Evolutionary conservation across 441 rosid genomes (phyloP).

Genomic region (Sinapis alba): DNA sequence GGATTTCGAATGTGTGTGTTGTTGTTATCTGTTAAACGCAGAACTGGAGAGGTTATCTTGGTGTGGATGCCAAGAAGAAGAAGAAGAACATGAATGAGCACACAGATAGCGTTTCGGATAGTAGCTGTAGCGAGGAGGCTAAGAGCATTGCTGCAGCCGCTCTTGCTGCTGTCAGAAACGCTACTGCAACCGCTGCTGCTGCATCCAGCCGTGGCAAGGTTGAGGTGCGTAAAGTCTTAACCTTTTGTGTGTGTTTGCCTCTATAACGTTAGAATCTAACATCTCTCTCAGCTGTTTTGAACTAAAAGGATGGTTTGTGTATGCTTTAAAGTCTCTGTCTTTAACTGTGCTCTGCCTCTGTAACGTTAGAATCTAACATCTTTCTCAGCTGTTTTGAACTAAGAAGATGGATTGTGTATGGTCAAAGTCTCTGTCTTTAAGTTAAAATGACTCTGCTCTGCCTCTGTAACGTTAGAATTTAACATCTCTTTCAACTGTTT

Average conservation of each 20-base stretch:
- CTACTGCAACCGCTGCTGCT: slow-evolving; percentile 67
- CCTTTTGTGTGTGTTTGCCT: slow-evolving; percentile 11
- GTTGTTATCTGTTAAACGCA: background rate
- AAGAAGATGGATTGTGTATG: background rate
- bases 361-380: background rate
- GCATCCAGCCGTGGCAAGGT: slow-evolving; percentile 67
- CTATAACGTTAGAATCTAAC: background rate
- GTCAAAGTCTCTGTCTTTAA: background rate
- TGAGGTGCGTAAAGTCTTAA: slow-evolving; percentile 53
- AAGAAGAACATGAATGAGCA: slow-evolving; percentile 32
- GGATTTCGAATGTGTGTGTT: background rate
- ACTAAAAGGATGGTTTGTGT: background rate
- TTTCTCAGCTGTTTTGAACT: background rate
- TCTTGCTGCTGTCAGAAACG: slow-evolving; percentile 78
- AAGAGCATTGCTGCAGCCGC: slow-evolving; percentile 83
- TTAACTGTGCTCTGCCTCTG: background rate
- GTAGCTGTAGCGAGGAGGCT: slow-evolving; percentile 48
- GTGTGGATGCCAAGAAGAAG: slow-evolving; percentile 37
- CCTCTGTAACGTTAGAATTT: no score
- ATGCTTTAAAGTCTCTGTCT: background rate
- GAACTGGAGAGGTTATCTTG: slow-evolving; percentile 48
- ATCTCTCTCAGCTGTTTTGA: background rate
- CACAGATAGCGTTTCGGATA: slow-evolving; percentile 25
- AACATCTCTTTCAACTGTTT: background rate
- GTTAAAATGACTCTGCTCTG: background rate